phyloP scores from a whole-genome alignment of 331 rosid species.

The Stylosanthes scabra region DNA sequence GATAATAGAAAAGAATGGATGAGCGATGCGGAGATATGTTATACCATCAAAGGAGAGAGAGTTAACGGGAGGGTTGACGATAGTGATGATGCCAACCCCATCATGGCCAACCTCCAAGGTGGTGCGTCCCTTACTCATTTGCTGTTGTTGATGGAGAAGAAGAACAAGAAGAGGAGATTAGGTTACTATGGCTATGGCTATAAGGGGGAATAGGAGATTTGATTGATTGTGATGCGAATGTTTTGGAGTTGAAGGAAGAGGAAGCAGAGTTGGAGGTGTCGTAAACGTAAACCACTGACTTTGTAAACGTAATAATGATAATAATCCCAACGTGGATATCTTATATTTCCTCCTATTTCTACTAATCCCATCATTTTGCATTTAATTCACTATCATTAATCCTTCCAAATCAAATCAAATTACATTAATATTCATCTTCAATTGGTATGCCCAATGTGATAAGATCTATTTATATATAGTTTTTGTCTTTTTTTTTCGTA shows the following conservation, averaged over 20 bases:
- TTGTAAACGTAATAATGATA: too few relatives aligned
- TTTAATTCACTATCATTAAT: too few relatives aligned
- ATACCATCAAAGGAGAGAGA: constrained; percentile 88
- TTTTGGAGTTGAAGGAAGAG: constrained; percentile 1
- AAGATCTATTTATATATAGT: too few relatives aligned
- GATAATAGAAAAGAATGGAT: too few relatives aligned
- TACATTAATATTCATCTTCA: too few relatives aligned
- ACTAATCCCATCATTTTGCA: too few relatives aligned
- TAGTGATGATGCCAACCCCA: constrained; percentile 86
- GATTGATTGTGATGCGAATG: constrained; percentile 1
- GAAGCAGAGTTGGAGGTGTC: constrained; percentile 23
- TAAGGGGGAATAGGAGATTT: too few relatives aligned
- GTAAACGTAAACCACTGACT: constrained; percentile 43
- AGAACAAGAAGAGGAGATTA: background rate
- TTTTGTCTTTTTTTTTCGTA: background rate
- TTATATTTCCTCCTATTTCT: too few relatives aligned
- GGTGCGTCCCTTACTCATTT: constrained; percentile 69
- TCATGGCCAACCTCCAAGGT: constrained; percentile 79
- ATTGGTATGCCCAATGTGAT: too few relatives aligned
- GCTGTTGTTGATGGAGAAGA: background rate
- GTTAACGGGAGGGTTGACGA: constrained; percentile 95
- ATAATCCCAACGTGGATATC: too few relatives aligned
- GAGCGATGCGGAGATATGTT: constrained; percentile 23
- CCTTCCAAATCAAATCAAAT: too few relatives aligned
- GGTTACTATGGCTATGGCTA: too few relatives aligned